Evolutionary conservation across 2,329 filamentous ascomycete genomes (phyloP), one percentile per base, ranked within the genome.

Genomic region (Penicillium digitatum): DNA sequence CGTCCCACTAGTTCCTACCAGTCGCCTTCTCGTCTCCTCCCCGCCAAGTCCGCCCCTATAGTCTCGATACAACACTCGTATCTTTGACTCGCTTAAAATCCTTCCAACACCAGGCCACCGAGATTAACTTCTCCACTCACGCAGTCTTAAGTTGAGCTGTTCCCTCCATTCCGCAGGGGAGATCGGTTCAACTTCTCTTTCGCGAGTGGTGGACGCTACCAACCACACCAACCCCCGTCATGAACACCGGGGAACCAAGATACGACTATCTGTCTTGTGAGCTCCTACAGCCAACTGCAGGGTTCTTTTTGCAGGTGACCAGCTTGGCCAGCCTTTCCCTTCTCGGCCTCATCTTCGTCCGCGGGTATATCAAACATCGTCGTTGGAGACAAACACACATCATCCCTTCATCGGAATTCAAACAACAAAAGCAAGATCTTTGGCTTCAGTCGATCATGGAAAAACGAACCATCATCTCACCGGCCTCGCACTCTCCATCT

Each of bases 401-500:
- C 4, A 18, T 18, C 7, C 24, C 22, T 26, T 3, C 27, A 26
- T 47, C 34, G 14, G 10, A 20, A 14, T 5, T 16, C 24, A 37
- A 34, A 24, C 26, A 52, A 35, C 5, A 32, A 16, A 22, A 45
- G 2, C 20, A 26, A 11, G n/a, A 35, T 22, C 8, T 27, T 16
- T 56, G 49, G 50, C 37, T 44, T 16, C 52, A 55, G 24, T 46
- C 37, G n/a, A 39, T 39, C 45, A 63, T 61, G 56, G 56, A 64
- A 43, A 62, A 60, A 29, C 49, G 52, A 6, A 34, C 39, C 7
- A 18, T 37, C 22, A 11, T 24, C 42, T 46, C 48, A 48, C 9
- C 35, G 4, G 27, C 24, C 47, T 29, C 38, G 27, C 55, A 32
- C 27, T 53, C 53, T 11, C 37, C 48, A 3, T 60, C 63, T 12